Evolutionary conservation across 1,284 basidiomycete genomes (phyloP), one percentile per base, ranked within the genome.

Genomic region (Ceratobasidium sp.): DNA sequence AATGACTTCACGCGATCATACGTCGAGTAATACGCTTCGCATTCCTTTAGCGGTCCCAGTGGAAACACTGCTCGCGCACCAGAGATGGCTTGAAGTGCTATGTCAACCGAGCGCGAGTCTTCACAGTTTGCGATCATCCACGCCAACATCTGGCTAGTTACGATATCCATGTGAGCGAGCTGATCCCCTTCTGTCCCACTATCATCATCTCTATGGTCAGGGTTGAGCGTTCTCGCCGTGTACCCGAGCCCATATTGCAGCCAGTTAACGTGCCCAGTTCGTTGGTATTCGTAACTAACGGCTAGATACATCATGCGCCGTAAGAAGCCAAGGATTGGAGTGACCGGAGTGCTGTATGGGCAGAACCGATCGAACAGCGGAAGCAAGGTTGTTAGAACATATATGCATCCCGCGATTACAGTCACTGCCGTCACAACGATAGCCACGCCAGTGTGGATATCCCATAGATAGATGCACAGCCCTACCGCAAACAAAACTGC

Each of bases 91-190:
- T 55, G 62, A 0, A 67, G 26, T 1, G 62, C 62, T 3, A 18
- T 45, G 10, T 67, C 62, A 3, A 67, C 62, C 3, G 62, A 67
- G 10, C 62, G 48, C 6, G 62, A 50, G 34, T 53, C 62, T 32
- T 67, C 62, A n/a, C 62, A 67, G 36, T 45, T 67, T 16, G 18
- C 36, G 23, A 67, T 55, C n/a, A 67, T 21, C 62, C 62, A 67
- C 16, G 30, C 36, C 2, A 67, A 14, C 30, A n/a, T n/a, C n/a
- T n/a, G n/a, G n/a, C n/a, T n/a, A n/a, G n/a, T n/a, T n/a, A 50
- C 34, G 14, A 41, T 34, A n/a, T 45, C 52, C 1, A 45, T 67
- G 18, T n/a, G n/a, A n/a, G 32, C 34, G 2, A 18, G 21, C 14
- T 21, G 18, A 3, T 32, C 32, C 16, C 18, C 9, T 10, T 18